A percentile compares a stretch with the other conserved stretches of the same genome.
These are phyloP conservation scores for Ophiognomonia clavigignenti-juglandacearum DNA, from an alignment of 2,329 filamentous ascomycete species.

Conservation along the genomic window DNA sequence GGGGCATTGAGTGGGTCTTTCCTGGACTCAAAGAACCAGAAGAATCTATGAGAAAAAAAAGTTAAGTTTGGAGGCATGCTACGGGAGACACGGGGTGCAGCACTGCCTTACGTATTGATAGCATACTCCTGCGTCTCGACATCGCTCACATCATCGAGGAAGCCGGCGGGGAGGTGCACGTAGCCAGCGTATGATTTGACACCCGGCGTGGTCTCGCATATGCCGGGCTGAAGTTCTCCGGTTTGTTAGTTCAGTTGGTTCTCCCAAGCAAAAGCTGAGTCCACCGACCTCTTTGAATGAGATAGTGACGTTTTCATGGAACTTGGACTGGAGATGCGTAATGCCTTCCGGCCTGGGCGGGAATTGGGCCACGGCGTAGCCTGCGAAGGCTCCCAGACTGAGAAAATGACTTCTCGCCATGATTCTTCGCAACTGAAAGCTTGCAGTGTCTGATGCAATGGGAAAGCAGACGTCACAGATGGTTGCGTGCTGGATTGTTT, in stretches of 20 bases:
- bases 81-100: neutral
- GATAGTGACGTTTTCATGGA: conserved; percentile 34
- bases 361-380: conserved; percentile 26
- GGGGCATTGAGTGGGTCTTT: conserved; percentile 21
- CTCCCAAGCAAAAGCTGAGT: neutral
- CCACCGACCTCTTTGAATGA: conserved; percentile 36
- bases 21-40: conserved; percentile 23
- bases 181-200: conserved; percentile 14
- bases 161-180: conserved; percentile 5
- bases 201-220: conserved; percentile 11
- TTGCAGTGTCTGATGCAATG: no score
- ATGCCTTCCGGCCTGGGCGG: conserved; percentile 32
- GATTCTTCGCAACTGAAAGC: neutral
- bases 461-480: no score
- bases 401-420: neutral
- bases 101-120: conserved; percentile 11
- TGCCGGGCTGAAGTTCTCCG: neutral
- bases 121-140: conserved; percentile 9
- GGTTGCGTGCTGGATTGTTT: no score
- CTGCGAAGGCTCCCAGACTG: neutral
- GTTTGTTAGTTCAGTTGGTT: neutral
- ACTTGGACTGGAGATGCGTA: conserved; percentile 31
- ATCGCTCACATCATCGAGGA: conserved; percentile 5
- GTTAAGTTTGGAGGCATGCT: neutral
- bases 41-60: conserved; percentile 2